Conservation (phyloP, 2,329 filamentous ascomycete genomes). For the Colletotrichum cereale region DNA sequence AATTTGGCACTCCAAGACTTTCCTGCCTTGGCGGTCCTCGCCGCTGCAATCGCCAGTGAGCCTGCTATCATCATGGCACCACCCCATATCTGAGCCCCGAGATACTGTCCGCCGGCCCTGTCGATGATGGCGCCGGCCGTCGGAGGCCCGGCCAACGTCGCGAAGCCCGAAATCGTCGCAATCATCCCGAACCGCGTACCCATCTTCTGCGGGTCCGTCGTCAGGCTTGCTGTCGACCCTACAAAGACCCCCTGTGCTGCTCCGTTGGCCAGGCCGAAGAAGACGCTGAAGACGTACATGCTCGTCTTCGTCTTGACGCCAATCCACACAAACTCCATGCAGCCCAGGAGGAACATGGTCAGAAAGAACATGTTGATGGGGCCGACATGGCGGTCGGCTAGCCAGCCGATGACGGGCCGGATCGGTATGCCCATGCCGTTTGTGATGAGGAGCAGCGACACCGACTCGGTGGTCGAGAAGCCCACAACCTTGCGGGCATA, state of each 20-base stretch:
- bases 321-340: conserved; percentile 68
- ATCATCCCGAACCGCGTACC: conserved; percentile 62
- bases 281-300: conserved; percentile 59
- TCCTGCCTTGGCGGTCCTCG: conserved; percentile 53
- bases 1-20: conserved; percentile 52
- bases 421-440: conserved; percentile 68
- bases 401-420: conserved; percentile 64
- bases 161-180: conserved; percentile 56
- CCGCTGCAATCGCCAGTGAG: conserved; percentile 48
- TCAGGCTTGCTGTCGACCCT: conserved; percentile 57
- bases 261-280: conserved; percentile 60
- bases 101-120: conserved; percentile 52
- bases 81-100: conserved; percentile 62
- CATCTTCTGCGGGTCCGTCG: conserved; percentile 57
- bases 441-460: conserved; percentile 67
- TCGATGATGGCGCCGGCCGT: conserved; percentile 61
- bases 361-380: conserved; percentile 68
- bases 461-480: conserved; percentile 62
- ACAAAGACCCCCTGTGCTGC: conserved; percentile 58
- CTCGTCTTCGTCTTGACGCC: conserved; percentile 56
- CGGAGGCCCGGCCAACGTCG: conserved; percentile 59
- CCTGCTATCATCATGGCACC: conserved; percentile 55
- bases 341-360: conserved; percentile 57
- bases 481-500: conserved; percentile 57
- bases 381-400: conserved; percentile 66